A percentile compares a stretch with the other conserved stretches of the same genome.
phyloP scores from a whole-genome alignment of 768 basidiomycete genomes.

The Boletus subparvulus region DNA sequence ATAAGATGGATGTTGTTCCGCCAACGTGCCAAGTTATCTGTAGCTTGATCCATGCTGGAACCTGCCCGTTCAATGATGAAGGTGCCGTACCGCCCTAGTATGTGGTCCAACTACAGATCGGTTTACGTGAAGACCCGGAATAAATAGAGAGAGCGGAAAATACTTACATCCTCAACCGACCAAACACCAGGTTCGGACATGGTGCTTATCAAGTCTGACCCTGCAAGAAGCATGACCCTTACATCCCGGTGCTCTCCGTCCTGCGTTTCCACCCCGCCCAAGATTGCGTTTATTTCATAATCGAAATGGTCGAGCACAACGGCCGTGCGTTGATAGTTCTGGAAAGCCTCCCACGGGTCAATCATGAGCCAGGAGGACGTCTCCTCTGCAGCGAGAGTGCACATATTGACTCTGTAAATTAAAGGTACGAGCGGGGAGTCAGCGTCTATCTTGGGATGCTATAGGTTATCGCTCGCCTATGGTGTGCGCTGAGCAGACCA shows the following conservation, averaged over 20 bases:
- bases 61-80: slow-evolving; percentile 96
- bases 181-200: slow-evolving; percentile 99
- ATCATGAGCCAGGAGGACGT: slow-evolving; percentile 96
- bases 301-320: slow-evolving; percentile 98
- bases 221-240: slow-evolving; percentile 91
- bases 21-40: slow-evolving; percentile 71
- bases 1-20: slow-evolving; percentile 87
- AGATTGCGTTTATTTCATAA: slow-evolving; percentile 83
- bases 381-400: slow-evolving; percentile 84
- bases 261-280: slow-evolving; percentile 74
- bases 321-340: slow-evolving; percentile 92
- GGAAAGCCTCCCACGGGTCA: slow-evolving; percentile 98
- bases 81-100: slow-evolving; percentile 91
- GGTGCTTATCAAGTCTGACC: slow-evolving; percentile 94
- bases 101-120: slow-evolving; percentile 79
- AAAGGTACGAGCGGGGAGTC: slow-evolving; percentile 17
- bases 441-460: slow-evolving; percentile 15
- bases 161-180: slow-evolving; percentile 87
- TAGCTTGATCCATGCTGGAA: slow-evolving; percentile 84
- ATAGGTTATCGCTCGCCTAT: slow-evolving; percentile 63
- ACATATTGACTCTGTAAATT: slow-evolving; percentile 74
- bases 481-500: slow-evolving; percentile 81
- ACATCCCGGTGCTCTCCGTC: slow-evolving; percentile 75
- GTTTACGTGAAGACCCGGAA: slow-evolving; percentile 14
- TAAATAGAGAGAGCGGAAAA: not conserved